Conservation (phyloP, 257 asterid genomes). For the Eucommia ulmoides region DNA sequence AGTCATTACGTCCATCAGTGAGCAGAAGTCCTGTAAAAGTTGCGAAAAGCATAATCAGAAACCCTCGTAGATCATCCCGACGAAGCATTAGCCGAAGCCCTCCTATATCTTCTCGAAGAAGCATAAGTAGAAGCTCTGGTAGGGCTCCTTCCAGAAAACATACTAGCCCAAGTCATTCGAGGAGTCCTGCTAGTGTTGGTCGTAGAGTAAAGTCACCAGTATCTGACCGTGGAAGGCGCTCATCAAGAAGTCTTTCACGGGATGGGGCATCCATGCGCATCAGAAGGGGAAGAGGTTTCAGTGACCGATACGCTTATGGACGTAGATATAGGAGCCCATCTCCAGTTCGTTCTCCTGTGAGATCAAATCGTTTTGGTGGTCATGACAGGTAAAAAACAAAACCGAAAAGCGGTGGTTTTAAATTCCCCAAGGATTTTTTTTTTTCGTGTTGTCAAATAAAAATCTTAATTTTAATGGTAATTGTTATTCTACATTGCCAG, state of each 20-base stretch:
- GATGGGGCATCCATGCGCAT: conserved; percentile 89
- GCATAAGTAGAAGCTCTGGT: conserved; percentile 79
- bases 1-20: not conserved
- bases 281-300: conserved; percentile 93
- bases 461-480: too few relatives aligned
- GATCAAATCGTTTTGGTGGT: conserved; percentile 70
- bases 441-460: too few relatives aligned
- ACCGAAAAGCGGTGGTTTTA: not conserved
- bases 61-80: conserved; percentile 36
- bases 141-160: conserved; percentile 50
- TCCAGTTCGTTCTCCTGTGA: conserved; percentile 73
- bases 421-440: too few relatives aligned
- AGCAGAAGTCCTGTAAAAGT: conserved; percentile 48
- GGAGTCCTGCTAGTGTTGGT: conserved; percentile 11
- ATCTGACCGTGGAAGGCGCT: conserved; percentile 59
- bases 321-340: conserved; percentile 86
- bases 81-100: conserved; percentile 79
- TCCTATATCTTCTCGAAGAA: conserved; percentile 38
- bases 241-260: conserved; percentile 75
- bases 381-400: conserved; percentile 56
- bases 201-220: conserved; percentile 23
- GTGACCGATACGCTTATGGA: conserved; percentile 73
- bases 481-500: too few relatives aligned
- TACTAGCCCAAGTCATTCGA: conserved; percentile 32
- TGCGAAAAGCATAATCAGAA: conserved; percentile 34